Base-by-base conservation (phyloP, 2,329 filamentous ascomycete species). In the Cytospora mali region DNA sequence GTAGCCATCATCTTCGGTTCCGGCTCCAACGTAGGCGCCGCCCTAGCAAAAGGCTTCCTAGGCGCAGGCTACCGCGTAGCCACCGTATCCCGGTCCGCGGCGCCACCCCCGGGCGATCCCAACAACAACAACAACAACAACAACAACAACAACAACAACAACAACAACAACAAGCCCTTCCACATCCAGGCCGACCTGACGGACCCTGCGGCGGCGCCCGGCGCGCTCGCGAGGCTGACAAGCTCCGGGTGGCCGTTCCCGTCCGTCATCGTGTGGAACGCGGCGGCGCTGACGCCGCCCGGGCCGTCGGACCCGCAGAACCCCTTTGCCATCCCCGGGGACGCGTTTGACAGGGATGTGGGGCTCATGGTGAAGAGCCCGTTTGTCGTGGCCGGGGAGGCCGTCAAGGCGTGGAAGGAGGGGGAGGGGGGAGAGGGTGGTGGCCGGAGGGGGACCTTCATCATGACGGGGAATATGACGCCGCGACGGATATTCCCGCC, bases 251-350 rank as follows among this genome's bases (percentile, higher is more conserved):
- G 48, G 16, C 21, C 56, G 11, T 62, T 57, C 42, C 64, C 65
- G 11, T 52, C 55, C 10, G 64, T 67, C 18, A 55, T 67, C 7
- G 31, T 67, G 48, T 67, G 65, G 65, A 67, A 66, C 53, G 64
- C 61, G 2, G 61, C 64, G 3, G 18, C 28, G 21, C 35, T 33
- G 25, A 54, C 61, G 9, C 51, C 51, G 14, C 64, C 62, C 2
- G 27, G 13, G 4, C 6, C 35, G 2, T n/a, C 64, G 5, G 63
- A 66, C 23, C 33, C 57, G 5, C 48, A 35, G 35, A 67, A 66
- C 58, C 61, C 64, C 10, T 42, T 67, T 21, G 46, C 58, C 33
- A 39, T 67, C 46, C 14, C 39, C 2, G 51, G 54, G n/a, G 54
- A 29, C 2, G 64, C 52, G 27, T 50, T 66, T 3, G 49, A 58